Conservation (phyloP, 495 filamentous ascomycete genomes). For the Neurospora sp. region DNA sequence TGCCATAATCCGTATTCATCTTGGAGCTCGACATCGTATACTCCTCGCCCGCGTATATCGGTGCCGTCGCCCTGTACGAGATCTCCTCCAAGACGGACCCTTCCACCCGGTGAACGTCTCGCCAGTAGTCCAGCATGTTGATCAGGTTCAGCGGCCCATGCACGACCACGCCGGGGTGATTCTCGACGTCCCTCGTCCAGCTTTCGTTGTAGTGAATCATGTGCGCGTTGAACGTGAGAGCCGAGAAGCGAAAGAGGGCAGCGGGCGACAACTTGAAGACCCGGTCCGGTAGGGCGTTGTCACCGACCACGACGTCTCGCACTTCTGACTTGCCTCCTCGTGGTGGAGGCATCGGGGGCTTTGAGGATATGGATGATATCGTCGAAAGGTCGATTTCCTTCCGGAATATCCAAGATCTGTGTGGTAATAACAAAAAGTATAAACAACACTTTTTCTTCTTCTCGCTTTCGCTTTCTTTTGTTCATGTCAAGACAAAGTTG, state of each 20-base stretch:
- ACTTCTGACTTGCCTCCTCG: constrained; percentile 5
- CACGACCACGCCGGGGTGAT: constrained; percentile 49
- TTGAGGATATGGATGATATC: background rate
- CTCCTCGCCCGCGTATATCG: constrained; percentile 48
- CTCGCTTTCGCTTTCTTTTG: background rate
- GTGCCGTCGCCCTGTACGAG: constrained; percentile 47
- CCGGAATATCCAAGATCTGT: constrained; percentile 52
- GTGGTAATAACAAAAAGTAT: background rate
- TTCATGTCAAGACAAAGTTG: background rate
- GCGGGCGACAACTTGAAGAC: constrained; percentile 44
- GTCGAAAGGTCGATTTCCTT: constrained; percentile 27
- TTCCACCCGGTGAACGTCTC: constrained; percentile 30
- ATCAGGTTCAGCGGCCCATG: constrained; percentile 57
- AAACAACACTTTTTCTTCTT: background rate
- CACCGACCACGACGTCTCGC: constrained; percentile 2
- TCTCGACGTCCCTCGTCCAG: constrained; percentile 50
- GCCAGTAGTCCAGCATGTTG: constrained; percentile 54
- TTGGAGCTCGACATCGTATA: constrained; percentile 23
- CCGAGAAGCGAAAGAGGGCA: constrained; percentile 60
- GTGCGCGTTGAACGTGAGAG: constrained; percentile 62
- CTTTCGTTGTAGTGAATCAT: constrained; percentile 59
- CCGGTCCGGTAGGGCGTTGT: constrained; percentile 3
- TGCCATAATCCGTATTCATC: background rate
- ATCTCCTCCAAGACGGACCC: constrained; percentile 20
- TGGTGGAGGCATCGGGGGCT: background rate